Percentiles rank a stretch among this genome's conserved stretches.
Conservation (phyloP, 1,139 yeast species). For the Saccharomyces hybrid region DNA sequence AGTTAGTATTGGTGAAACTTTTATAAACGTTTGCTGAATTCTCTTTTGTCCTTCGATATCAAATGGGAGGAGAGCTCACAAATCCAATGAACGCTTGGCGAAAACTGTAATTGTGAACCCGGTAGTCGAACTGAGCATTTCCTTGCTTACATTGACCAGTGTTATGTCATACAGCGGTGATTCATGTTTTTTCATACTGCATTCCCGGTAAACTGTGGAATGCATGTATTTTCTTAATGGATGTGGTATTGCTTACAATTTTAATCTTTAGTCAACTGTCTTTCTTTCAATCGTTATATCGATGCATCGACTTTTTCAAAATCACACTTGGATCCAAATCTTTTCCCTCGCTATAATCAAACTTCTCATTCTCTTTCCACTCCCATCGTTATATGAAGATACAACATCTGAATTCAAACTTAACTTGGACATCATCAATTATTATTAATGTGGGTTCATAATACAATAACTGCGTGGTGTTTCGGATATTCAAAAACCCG, state of each 20-base stretch:
- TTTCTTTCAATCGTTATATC: not conserved
- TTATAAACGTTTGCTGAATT: not conserved
- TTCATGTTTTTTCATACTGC: not conserved
- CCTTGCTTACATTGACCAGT: not conserved
- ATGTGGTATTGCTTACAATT: not conserved
- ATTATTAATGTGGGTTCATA: not conserved
- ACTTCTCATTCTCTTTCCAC: not conserved
- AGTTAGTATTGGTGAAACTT: not conserved
- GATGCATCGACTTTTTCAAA: not conserved
- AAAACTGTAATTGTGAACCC: not conserved
- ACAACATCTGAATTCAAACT: not conserved
- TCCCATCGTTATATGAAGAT: not conserved
- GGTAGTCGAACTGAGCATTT: not conserved
- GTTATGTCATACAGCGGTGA: not conserved
- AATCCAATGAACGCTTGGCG: not conserved
- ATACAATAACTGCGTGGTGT: not conserved
- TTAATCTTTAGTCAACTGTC: not conserved
- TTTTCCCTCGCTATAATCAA: not conserved
- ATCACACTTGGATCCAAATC: not conserved
- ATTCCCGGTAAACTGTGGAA: not conserved
- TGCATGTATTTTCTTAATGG: not conserved
- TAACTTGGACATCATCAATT: not conserved
- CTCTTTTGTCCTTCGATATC: not conserved
- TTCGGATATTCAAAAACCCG: not conserved
- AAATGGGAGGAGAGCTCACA: not conserved